Evolutionary conservation across 2,329 filamentous ascomycete species (phyloP).

Genomic region (Botrytis hyacinthi): DNA sequence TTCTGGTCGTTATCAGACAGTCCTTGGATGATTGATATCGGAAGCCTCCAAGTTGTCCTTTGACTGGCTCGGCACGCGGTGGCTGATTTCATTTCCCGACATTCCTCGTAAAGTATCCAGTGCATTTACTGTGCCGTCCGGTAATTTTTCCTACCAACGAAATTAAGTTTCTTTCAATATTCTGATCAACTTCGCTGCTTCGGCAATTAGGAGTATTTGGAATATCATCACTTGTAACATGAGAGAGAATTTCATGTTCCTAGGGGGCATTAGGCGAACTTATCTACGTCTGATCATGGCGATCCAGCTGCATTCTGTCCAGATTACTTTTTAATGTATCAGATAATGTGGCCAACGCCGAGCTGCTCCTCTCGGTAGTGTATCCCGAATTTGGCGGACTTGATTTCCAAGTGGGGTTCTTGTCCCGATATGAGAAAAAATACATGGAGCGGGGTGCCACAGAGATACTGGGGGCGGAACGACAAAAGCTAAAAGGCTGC

Average conservation of each 20-base stretch:
- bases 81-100: not conserved
- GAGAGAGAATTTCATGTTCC: slow-evolving; percentile 7
- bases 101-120: slow-evolving; percentile 12
- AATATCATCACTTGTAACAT: slow-evolving; percentile 10
- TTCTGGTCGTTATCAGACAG: slow-evolving; percentile 2
- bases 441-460: slow-evolving; percentile 5
- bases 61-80: slow-evolving; percentile 8
- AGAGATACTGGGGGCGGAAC: slow-evolving; percentile 3
- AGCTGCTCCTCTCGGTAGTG: slow-evolving; percentile 15
- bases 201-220: slow-evolving; percentile 3
- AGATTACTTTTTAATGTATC: not conserved
- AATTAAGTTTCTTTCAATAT: not conserved
- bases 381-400: slow-evolving; percentile 11
- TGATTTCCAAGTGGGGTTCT: slow-evolving; percentile 10
- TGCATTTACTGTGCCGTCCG: not conserved
- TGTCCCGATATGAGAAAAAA: slow-evolving; percentile 13
- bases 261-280: not conserved
- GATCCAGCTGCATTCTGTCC: not conserved
- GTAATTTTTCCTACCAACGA: not conserved
- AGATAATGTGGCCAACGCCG: slow-evolving; percentile 14
- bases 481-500: slow-evolving; percentile 16
- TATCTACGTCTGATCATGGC: slow-evolving; percentile 1
- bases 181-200: slow-evolving; percentile 6
- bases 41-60: not conserved
- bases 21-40: not conserved